Base-by-base conservation (phyloP, 2,329 filamentous ascomycete genomes). In the Cytospora mali region DNA sequence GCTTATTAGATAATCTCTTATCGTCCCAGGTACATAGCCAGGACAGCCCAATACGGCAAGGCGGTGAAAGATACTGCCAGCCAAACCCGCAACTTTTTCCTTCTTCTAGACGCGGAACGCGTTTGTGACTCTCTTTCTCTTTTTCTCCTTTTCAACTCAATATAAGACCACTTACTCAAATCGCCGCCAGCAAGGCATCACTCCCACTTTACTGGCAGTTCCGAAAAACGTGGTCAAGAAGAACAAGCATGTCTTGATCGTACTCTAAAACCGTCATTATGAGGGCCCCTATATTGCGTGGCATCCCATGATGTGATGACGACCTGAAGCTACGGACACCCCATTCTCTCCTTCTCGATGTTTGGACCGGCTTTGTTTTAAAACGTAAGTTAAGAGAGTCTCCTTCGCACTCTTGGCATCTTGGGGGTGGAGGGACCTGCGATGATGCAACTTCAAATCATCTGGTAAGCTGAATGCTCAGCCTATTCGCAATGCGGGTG, bases 261-360 rank as follows among this genome's bases (percentile, higher is more conserved):
- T 74, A 46, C 80, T 82, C 82, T 81, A 87, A 87, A 87, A 87
- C 84, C 84, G 86, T 87, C 77, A 80, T 85, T 84, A 85, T 82
- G 84, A 87, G 84, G 83, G 84, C 84, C 84, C 82, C 82, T 81
- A 55, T 39, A 75, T 71, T 73, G 82, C 74, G 82, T 76, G 83
- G 83, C 82, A 79, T n/a, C 83, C 64, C 84, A 87, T 86, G 84
- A 87, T 84, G 80, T 82, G 84, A 70, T 85, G 84, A 87, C 87
- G 84, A 87, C 84, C 84, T 86, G 81, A 85, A 70, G 66, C 59
- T 58, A 61, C 57, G 55, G 50, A 56, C 35, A 42, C 61, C 50
- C 39, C 62, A 50, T 28, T 48, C 27, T 21, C 21, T 2, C 23
- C 29, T 7, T 18, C 1, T 18, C 27, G 9, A 11, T 35, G 31